Percentiles rank a stretch among this genome's conserved stretches.
phyloP scores from a whole-genome alignment of 129 eudicot genomes.

The Centella asiatica region DNA sequence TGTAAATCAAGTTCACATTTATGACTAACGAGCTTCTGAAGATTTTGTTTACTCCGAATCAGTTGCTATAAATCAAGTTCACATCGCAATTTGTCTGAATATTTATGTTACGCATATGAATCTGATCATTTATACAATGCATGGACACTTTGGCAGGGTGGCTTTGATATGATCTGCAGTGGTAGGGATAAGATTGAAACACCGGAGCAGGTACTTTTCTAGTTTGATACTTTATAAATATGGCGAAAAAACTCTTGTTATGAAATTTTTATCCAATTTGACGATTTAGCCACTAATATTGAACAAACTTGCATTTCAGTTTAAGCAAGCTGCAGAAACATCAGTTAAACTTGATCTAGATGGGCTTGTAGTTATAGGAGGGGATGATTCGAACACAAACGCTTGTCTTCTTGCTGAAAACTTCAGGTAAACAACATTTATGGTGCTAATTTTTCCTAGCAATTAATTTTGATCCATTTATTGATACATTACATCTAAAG shows the following conservation, averaged over 20 bases:
- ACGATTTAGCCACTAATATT: slow-evolving; percentile 13
- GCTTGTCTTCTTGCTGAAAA: slow-evolving; percentile 94
- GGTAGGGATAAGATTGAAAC: slow-evolving; percentile 99
- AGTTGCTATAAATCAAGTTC: background rate
- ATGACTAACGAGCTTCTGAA: too few species aligned
- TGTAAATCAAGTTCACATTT: too few species aligned
- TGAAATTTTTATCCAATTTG: too few species aligned
- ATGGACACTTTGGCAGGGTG: slow-evolving; percentile 78
- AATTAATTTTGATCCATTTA: too few species aligned
- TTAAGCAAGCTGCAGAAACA: slow-evolving; percentile 72
- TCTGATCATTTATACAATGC: slow-evolving; percentile 5
- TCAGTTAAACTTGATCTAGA: slow-evolving; percentile 69
- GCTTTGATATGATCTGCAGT: slow-evolving; percentile 96
- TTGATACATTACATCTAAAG: too few species aligned
- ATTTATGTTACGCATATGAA: background rate
- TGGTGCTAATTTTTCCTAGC: slow-evolving; percentile 3
- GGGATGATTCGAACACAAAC: slow-evolving; percentile 94
- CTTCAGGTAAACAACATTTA: slow-evolving; percentile 43
- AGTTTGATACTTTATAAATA: too few species aligned
- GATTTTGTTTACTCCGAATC: background rate
- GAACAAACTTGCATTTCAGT: slow-evolving; percentile 29
- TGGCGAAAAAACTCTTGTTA: too few species aligned
- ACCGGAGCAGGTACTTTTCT: slow-evolving; percentile 64
- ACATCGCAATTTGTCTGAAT: background rate
- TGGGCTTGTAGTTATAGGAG: slow-evolving; percentile 91